Conservation (phyloP, 192 early-diverging fungal species). For the Mortierella claussenii region DNA sequence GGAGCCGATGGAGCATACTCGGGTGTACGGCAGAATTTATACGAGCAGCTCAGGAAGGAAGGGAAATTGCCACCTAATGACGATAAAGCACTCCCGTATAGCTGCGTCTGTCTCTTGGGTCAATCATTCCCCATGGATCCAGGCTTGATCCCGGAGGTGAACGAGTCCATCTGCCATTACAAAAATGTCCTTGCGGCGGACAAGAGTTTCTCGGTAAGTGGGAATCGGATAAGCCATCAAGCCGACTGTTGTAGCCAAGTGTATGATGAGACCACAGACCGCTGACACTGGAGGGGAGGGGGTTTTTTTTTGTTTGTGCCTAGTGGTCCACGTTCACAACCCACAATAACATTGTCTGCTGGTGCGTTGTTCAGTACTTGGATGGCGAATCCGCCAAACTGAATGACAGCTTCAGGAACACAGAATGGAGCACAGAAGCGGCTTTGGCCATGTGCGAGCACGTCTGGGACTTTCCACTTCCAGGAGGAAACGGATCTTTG, state of each 20-base stretch:
- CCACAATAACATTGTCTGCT: background rate
- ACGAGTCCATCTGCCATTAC: background rate
- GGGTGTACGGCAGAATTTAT: slow-evolving; percentile 9
- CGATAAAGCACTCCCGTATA: background rate
- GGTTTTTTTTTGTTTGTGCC: background rate
- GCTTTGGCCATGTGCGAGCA: background rate
- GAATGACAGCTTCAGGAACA: background rate
- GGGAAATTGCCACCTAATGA: background rate
- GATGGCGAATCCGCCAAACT: background rate
- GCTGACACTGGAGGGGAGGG: too few species aligned
- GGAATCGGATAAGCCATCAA: background rate
- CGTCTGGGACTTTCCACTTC: background rate
- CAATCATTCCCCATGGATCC: background rate
- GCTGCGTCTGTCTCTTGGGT: background rate
- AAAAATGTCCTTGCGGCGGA: background rate
- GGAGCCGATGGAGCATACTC: slow-evolving; percentile 15
- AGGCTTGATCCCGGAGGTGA: background rate
- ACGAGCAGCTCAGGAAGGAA: background rate
- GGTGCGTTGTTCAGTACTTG: background rate
- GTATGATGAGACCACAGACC: too few species aligned
- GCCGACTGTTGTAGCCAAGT: too few species aligned
- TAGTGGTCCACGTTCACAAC: background rate
- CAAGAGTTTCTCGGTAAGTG: background rate
- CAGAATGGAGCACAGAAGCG: background rate
- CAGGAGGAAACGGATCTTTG: background rate